Conservation (phyloP, 1,139 yeast species). For the Taphrina sp. region DNA sequence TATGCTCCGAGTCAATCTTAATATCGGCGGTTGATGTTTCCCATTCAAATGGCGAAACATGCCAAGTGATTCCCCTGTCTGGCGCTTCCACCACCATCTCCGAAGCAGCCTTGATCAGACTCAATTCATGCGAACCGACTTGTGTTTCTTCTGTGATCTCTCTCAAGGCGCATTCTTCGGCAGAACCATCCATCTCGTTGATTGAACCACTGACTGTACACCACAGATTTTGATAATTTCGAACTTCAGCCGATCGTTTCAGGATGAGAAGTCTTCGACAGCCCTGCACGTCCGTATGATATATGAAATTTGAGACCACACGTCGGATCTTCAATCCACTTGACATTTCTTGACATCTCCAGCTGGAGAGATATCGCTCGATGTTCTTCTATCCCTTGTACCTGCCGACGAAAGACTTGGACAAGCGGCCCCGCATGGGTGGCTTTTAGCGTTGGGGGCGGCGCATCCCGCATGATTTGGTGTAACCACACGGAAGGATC, state of each 20-base stretch:
- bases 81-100: neutral
- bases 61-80: neutral
- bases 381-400: no score
- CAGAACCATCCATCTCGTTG: neutral
- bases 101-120: neutral
- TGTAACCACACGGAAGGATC: no score
- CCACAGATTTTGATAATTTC: constrained; percentile 1
- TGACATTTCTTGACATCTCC: no score
- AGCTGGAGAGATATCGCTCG: no score
- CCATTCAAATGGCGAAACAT: constrained; percentile 5
- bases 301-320: constrained; percentile 10
- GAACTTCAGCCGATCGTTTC: constrained; percentile 4
- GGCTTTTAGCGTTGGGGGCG: no score
- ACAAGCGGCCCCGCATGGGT: no score
- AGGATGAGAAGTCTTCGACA: constrained; percentile 4
- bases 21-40: neutral
- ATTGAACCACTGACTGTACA: constrained; percentile 5
- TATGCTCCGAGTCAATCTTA: constrained; percentile 10
- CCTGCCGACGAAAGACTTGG: no score
- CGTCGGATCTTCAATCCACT: no score
- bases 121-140: neutral
- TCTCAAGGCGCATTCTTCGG: neutral
- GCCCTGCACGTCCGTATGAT: constrained; percentile 1
- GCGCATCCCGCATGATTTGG: no score
- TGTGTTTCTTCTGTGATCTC: constrained; percentile 5